A percentile compares a stretch with the other conserved stretches of the same genome.
Evolutionary conservation across 2,329 filamentous ascomycete species (phyloP).

Genomic region (Colletotrichum navitas): DNA sequence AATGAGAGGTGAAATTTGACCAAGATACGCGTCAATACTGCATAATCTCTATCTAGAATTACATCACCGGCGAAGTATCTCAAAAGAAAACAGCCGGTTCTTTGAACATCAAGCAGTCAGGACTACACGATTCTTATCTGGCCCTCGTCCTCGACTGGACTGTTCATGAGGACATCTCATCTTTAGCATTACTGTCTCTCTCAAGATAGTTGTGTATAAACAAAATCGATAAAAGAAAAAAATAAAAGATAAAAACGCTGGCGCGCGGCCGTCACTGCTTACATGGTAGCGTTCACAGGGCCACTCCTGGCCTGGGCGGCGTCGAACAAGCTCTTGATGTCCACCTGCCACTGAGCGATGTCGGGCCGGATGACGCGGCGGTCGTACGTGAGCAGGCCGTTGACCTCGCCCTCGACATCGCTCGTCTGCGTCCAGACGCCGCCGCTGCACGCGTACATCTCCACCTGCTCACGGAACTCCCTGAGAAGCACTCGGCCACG

Average conservation of each 20-base stretch:
- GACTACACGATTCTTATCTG: conserved; percentile 32
- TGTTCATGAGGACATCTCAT: conserved; percentile 23
- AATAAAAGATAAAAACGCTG: not conserved
- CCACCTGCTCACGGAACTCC: conserved; percentile 72
- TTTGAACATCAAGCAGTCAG: conserved; percentile 24
- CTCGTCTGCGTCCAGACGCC: conserved; percentile 81
- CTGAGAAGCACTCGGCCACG: conserved; percentile 70
- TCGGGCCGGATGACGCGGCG: conserved; percentile 70
- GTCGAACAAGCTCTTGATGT: conserved; percentile 71
- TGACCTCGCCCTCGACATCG: conserved; percentile 81
- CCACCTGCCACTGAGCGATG: conserved; percentile 67
- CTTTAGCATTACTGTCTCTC: conserved; percentile 35
- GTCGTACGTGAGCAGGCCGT: conserved; percentile 78
- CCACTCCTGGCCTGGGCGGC: conserved; percentile 56
- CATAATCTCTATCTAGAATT: not conserved
- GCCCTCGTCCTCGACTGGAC: conserved; percentile 33
- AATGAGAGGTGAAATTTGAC: too few species aligned
- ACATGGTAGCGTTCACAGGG: conserved; percentile 28
- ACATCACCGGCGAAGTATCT: not conserved
- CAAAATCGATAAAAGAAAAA: not conserved
- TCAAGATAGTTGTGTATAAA: not conserved
- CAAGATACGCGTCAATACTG: not conserved
- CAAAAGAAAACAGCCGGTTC: conserved; percentile 11
- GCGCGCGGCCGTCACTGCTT: conserved; percentile 19
- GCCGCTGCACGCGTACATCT: conserved; percentile 72